A percentile compares a stretch with the other conserved stretches of the same genome.
Evolutionary conservation across 805 yeast genomes (phyloP).

Genomic region (Ogataea salicorniae): DNA sequence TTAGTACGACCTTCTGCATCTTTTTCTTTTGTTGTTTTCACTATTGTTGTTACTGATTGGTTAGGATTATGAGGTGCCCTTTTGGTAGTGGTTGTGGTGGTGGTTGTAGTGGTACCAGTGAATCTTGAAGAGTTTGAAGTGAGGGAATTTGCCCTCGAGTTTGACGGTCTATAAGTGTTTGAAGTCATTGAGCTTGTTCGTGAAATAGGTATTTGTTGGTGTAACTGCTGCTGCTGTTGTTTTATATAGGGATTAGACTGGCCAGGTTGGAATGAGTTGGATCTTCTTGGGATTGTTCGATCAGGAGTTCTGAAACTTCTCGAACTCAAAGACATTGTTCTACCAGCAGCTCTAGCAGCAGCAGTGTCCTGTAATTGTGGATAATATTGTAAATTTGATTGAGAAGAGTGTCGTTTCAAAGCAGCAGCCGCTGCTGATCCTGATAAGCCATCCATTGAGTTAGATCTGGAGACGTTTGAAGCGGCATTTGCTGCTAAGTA

Average conservation of each 20-base stretch:
- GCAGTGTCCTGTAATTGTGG: background rate
- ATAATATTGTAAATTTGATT: conserved; percentile 2
- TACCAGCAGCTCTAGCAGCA: conserved; percentile 5
- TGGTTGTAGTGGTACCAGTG: conserved; percentile 26
- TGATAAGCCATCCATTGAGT: conserved; percentile 24
- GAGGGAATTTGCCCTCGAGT: conserved; percentile 23
- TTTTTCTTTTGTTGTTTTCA: conserved; percentile 46
- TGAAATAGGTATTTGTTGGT: conserved; percentile 7
- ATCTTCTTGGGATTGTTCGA: conserved; percentile 13
- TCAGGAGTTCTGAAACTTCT: conserved; percentile 24
- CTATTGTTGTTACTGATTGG: conserved; percentile 28
- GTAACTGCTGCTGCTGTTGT: conserved; percentile 4
- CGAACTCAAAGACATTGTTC: conserved; percentile 31
- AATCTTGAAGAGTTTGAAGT: conserved; percentile 20
- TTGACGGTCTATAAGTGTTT: conserved; percentile 7
- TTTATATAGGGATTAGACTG: conserved; percentile 11
- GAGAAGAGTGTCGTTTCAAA: conserved; percentile 19
- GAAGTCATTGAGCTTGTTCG: conserved; percentile 22
- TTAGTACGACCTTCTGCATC: conserved; percentile 49
- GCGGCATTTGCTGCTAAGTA: conserved; percentile 24
- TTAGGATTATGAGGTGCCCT: conserved; percentile 14
- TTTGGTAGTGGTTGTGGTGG: conserved; percentile 26
- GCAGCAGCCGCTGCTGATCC: conserved; percentile 32
- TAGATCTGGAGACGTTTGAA: conserved; percentile 13
- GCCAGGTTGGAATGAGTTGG: conserved; percentile 23